These are phyloP conservation scores for Penicillium oxalicum DNA, from an alignment of 2,329 filamentous ascomycete genomes.

Conservation along the genomic window DNA sequence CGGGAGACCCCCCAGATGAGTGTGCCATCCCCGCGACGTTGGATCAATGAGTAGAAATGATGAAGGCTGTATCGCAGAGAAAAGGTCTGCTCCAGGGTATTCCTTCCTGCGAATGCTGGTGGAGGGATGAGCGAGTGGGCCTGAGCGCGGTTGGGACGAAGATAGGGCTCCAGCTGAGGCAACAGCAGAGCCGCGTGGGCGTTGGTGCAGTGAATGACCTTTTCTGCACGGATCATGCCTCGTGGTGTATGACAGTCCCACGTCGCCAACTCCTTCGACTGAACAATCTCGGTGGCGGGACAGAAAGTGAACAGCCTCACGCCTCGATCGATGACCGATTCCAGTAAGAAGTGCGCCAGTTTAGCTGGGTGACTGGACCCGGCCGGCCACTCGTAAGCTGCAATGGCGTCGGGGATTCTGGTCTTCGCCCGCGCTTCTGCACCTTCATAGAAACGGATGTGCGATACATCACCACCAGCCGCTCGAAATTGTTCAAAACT, in stretches of 20 bases:
- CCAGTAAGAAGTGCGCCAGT: constrained; percentile 45
- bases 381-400: constrained; percentile 49
- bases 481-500: constrained; percentile 36
- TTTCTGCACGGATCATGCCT: constrained; percentile 13
- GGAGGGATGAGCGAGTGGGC: constrained; percentile 43
- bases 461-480: constrained; percentile 42
- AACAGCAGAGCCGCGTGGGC: constrained; percentile 21
- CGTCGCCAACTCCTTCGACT: constrained; percentile 1
- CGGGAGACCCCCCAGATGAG: constrained; percentile 41
- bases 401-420: constrained; percentile 33
- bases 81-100: constrained; percentile 37
- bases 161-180: constrained; percentile 20
- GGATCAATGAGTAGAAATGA: constrained; percentile 49
- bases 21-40: constrained; percentile 40
- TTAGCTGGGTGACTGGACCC: constrained; percentile 48
- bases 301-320: constrained; percentile 42
- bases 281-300: constrained; percentile 28
- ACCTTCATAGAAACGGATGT: constrained; percentile 37
- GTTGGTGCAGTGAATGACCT: constrained; percentile 23
- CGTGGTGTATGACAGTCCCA: constrained; percentile 19
- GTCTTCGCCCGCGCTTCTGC: constrained; percentile 37
- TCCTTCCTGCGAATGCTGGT: constrained; percentile 30
- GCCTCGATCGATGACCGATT: constrained; percentile 33
- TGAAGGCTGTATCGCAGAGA: constrained; percentile 43
- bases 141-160: constrained; percentile 43